These are phyloP conservation scores for Hibiscus trionum DNA, from an alignment of 345 rosid genomes.

Conservation along the genomic window DNA sequence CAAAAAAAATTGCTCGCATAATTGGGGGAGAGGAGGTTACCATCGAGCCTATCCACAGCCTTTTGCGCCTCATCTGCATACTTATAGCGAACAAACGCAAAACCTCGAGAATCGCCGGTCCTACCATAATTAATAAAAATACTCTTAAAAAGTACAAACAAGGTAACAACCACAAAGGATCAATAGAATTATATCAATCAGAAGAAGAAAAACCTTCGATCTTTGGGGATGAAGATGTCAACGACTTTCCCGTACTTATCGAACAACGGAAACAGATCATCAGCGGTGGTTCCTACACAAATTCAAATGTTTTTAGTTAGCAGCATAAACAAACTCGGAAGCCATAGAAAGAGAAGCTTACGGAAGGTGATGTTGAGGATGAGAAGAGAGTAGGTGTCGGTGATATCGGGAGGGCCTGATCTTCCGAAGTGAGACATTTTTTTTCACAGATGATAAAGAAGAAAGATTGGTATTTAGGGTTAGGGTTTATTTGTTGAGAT, in stretches of 20 bases:
- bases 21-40: constrained; percentile 14
- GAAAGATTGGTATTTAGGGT: background rate
- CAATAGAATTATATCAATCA: background rate
- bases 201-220: constrained; percentile 47
- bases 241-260: constrained; percentile 87
- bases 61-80: constrained; percentile 69
- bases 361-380: constrained; percentile 86
- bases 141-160: background rate
- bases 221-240: constrained; percentile 76
- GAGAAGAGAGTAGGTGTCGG: constrained; percentile 69
- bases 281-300: constrained; percentile 66
- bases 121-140: constrained; percentile 10
- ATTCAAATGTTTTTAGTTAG: background rate
- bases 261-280: constrained; percentile 82
- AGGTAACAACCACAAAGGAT: background rate
- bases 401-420: constrained; percentile 73
- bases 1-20: too few species aligned
- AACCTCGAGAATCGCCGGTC: constrained; percentile 63
- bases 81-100: constrained; percentile 72
- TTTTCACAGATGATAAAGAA: background rate
- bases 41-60: constrained; percentile 72
- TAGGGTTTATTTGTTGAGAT: background rate
- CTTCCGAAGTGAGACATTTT: constrained; percentile 73
- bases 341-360: constrained; percentile 17
- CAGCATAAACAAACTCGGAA: background rate